phyloP scores from a whole-genome alignment of 2,329 filamentous ascomycete genomes.

The Cladosporium austrohemisphaericum region DNA sequence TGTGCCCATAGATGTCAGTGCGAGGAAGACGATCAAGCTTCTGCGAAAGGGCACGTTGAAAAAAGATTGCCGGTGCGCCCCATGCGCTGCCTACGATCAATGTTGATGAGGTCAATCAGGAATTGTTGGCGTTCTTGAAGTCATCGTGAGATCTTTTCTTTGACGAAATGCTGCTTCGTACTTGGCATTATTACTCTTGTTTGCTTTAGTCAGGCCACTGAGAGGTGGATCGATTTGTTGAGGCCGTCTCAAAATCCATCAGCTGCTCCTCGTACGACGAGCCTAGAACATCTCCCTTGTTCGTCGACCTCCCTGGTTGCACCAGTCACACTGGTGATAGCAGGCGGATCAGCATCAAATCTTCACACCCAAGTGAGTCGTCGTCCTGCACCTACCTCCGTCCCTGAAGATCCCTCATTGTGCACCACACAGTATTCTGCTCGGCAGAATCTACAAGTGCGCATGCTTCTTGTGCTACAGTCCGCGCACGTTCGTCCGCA shows the following conservation, averaged over 20 bases:
- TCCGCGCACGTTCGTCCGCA: constrained; percentile 76
- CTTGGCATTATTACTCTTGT: too few relatives aligned
- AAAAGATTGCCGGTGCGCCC: constrained; percentile 3
- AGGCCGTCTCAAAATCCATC: not conserved
- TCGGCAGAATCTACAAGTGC: constrained; percentile 66
- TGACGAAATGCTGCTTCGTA: too few relatives aligned
- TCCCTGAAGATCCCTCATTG: constrained; percentile 74
- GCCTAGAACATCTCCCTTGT: constrained; percentile 7
- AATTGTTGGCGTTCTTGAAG: constrained; percentile 6
- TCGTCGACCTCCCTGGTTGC: constrained; percentile 32
- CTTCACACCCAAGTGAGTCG: too few relatives aligned
- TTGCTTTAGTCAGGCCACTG: too few relatives aligned
- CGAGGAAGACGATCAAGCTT: not conserved
- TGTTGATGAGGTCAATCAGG: constrained; percentile 10
- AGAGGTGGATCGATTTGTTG: not conserved
- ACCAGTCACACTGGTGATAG: constrained; percentile 36
- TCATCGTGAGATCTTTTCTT: too few relatives aligned
- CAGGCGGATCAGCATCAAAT: constrained; percentile 7
- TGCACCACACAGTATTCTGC: constrained; percentile 81
- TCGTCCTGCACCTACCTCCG: constrained; percentile 38
- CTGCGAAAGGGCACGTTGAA: constrained; percentile 9
- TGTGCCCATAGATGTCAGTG: not conserved
- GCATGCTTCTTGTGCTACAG: constrained; percentile 70
- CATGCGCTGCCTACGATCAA: constrained; percentile 10
- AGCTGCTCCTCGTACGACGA: not conserved